phyloP scores from a whole-genome alignment of 75 land plant genomes.

The Cryptomeria japonica region DNA sequence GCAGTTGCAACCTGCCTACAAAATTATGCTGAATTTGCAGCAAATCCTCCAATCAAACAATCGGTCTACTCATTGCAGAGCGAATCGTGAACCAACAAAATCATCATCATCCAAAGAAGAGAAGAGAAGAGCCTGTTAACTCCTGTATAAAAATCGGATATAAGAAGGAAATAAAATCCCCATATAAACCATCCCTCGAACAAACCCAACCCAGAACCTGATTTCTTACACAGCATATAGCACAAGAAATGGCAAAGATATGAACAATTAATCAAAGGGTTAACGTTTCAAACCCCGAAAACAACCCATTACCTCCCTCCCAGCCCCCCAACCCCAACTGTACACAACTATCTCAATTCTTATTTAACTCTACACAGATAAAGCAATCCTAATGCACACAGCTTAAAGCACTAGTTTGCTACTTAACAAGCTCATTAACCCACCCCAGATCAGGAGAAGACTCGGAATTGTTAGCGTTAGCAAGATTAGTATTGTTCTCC shows the following conservation, averaged over 20 bases:
- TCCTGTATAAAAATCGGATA: not conserved
- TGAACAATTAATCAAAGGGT: constrained; percentile 33
- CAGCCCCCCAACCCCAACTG: constrained; percentile 13
- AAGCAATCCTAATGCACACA: constrained; percentile 11
- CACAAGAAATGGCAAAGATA: constrained; percentile 27
- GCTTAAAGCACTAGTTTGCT: constrained; percentile 11
- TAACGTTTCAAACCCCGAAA: constrained; percentile 20
- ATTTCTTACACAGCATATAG: constrained; percentile 9
- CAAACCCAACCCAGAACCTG: constrained; percentile 25
- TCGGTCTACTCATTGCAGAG: not conserved
- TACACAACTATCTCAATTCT: constrained; percentile 9
- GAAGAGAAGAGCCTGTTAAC: not conserved
- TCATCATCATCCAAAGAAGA: not conserved
- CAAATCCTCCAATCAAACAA: not conserved
- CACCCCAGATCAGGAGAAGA: constrained; percentile 59
- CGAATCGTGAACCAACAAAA: not conserved
- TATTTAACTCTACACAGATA: constrained; percentile 9
- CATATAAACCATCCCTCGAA: not conserved
- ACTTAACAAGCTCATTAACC: constrained; percentile 58
- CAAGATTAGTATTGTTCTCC: constrained; percentile 23
- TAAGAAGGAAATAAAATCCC: not conserved
- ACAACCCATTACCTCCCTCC: constrained; percentile 1
- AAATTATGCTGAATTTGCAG: constrained; percentile 5
- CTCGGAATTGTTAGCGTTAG: not conserved
- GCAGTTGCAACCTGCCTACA: not conserved